A percentile compares a stretch with the other conserved stretches of the same genome.
phyloP scores from a whole-genome alignment of 2,329 filamentous ascomycete genomes.

The Saccharata proteae region DNA sequence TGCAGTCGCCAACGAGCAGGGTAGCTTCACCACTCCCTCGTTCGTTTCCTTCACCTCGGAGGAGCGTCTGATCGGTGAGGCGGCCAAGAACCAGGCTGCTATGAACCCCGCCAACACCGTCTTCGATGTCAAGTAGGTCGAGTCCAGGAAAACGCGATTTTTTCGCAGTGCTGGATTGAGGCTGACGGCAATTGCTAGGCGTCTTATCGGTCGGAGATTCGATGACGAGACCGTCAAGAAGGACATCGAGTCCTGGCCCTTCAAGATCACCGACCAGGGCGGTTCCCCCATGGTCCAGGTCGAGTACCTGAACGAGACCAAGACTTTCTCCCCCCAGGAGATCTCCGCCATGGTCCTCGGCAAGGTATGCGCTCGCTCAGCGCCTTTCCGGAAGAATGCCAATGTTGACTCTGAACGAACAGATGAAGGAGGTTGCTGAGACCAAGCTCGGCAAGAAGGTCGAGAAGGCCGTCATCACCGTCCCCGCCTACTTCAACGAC shows the following conservation, averaged over 20 bases:
- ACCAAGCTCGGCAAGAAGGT: conserved; percentile 97
- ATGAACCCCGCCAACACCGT: conserved; percentile 98
- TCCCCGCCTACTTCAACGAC: conserved; percentile 99
- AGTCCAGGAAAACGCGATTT: neutral
- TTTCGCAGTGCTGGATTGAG: neutral
- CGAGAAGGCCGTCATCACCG: conserved; percentile 97
- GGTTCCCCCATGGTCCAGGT: conserved; percentile 89
- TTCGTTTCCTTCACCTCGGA: conserved; percentile 99
- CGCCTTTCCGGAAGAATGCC: conserved; percentile 1
- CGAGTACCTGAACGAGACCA: conserved; percentile 86
- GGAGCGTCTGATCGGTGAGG: conserved; percentile 98
- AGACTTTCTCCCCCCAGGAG: conserved; percentile 95
- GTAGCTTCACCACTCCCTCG: conserved; percentile 95
- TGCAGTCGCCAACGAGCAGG: conserved; percentile 94
- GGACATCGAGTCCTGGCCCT: conserved; percentile 97
- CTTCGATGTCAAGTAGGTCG: conserved; percentile 92
- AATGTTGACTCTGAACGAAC: conserved; percentile 15
- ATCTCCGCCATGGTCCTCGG: conserved; percentile 97
- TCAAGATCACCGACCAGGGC: conserved; percentile 88
- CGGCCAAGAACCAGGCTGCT: conserved; percentile 98
- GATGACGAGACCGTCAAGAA: conserved; percentile 97
- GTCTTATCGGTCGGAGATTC: conserved; percentile 91
- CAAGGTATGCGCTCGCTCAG: conserved; percentile 55
- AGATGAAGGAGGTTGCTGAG: conserved; percentile 99
- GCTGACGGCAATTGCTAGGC: conserved; percentile 49